These are phyloP conservation scores for Lycium barbarum DNA, from an alignment of 257 asterid genomes.

Conservation along the genomic window DNA sequence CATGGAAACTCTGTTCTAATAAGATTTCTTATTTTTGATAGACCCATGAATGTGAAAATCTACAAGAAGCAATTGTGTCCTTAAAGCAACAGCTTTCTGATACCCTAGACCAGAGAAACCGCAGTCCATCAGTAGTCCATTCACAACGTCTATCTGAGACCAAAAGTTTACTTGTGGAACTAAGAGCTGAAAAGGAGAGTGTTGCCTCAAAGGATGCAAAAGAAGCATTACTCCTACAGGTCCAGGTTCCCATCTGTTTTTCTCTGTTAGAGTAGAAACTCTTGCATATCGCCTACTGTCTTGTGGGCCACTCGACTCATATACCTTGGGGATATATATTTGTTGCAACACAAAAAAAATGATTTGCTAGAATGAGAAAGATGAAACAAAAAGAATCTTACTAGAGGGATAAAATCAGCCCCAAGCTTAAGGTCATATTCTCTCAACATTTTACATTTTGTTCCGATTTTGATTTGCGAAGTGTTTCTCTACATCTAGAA, in stretches of 20 bases:
- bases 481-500: slow-evolving; percentile 12
- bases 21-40: slow-evolving; percentile 42
- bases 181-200: slow-evolving; percentile 50
- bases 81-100: slow-evolving; percentile 72
- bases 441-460: slow-evolving; percentile 2
- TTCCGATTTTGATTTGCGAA: slow-evolving; percentile 1
- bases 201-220: slow-evolving; percentile 48
- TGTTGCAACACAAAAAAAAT: slow-evolving; percentile 23
- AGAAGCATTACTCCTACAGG: slow-evolving; percentile 59
- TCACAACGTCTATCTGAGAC: slow-evolving; percentile 53
- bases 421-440: neutral
- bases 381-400: slow-evolving; percentile 23
- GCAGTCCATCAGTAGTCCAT: slow-evolving; percentile 48
- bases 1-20: neutral
- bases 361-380: slow-evolving; percentile 5
- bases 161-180: slow-evolving; percentile 44
- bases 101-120: slow-evolving; percentile 52
- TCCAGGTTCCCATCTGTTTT: slow-evolving; percentile 59
- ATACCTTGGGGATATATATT: slow-evolving; percentile 18
- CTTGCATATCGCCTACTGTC: slow-evolving; percentile 13
- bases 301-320: neutral
- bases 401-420: neutral
- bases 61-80: slow-evolving; percentile 66
- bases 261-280: slow-evolving; percentile 22
- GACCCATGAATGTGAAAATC: slow-evolving; percentile 77